A percentile compares a stretch with the other conserved stretches of the same genome.
Evolutionary conservation across 257 asterid genomes (phyloP).

Genomic region (Solanum ossicruentum): DNA sequence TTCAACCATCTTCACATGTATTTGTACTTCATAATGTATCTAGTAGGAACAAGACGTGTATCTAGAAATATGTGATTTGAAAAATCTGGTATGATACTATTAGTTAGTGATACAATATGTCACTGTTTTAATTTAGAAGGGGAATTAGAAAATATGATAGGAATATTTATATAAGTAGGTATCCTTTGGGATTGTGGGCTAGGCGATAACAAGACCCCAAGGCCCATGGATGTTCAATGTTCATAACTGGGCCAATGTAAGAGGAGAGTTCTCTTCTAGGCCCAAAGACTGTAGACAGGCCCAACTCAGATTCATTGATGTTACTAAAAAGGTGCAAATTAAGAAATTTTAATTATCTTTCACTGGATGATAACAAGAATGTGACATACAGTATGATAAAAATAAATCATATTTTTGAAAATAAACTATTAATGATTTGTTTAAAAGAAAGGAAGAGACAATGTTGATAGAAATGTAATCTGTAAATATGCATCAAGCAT

Average conservation of each 20-base stretch:
- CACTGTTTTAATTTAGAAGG: no score
- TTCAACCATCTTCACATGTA: no score
- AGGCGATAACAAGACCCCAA: not conserved
- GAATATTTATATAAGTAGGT: no score
- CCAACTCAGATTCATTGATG: not conserved
- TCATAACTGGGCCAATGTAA: not conserved
- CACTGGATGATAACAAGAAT: not conserved
- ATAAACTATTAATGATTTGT: not conserved
- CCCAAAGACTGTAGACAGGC: not conserved
- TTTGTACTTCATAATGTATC: no score
- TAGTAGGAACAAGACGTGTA: no score
- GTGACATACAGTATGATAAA: not conserved
- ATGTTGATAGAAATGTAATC: not conserved
- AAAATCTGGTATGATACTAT: no score
- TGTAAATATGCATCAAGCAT: no score
- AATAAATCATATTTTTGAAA: not conserved
- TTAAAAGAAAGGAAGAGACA: no score
- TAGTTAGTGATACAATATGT: no score
- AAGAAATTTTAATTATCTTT: not conserved
- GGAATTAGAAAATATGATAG: no score
- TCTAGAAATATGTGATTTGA: no score
- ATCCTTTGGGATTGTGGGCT: not conserved
- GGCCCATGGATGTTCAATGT: not conserved
- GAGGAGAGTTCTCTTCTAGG: not conserved
- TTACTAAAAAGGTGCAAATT: not conserved